Percentiles rank a stretch among this genome's conserved stretches.
Conservation (phyloP, 352 stramenopile genomes). For the Globisporangium paddicum region DNA sequence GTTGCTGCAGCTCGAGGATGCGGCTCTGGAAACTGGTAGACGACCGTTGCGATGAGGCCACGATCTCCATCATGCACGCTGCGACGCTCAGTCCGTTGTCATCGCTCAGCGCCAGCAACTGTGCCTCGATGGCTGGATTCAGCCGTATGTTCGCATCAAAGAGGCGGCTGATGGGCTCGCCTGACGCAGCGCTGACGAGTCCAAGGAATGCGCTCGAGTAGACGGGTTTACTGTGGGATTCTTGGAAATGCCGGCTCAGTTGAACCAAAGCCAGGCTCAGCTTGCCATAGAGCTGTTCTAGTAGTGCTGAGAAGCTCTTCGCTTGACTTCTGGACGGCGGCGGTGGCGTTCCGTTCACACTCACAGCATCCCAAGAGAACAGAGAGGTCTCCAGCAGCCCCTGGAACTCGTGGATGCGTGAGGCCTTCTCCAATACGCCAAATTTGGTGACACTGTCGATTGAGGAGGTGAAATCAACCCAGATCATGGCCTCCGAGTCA, state of each 20-base stretch:
- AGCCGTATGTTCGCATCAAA: background rate
- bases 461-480: conserved; percentile 17
- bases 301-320: conserved; percentile 5
- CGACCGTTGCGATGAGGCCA: conserved; percentile 36
- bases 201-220: background rate
- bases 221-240: background rate
- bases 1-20: conserved; percentile 22
- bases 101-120: conserved; percentile 42
- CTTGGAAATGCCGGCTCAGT: background rate
- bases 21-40: conserved; percentile 28
- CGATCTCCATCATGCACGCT: conserved; percentile 56
- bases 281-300: background rate
- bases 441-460: background rate
- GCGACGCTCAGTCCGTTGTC: conserved; percentile 53
- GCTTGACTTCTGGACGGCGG: background rate
- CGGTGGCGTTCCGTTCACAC: background rate
- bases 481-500: conserved; percentile 8
- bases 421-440: conserved; percentile 22
- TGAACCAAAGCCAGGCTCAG: background rate
- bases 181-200: background rate
- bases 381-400: background rate
- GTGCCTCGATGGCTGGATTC: background rate
- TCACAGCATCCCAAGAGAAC: background rate
- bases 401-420: conserved; percentile 21
- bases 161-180: background rate